Percentiles rank a stretch among this genome's conserved stretches.
Conservation (phyloP, 2,329 filamentous ascomycete genomes). For the Tolypocladium album region DNA sequence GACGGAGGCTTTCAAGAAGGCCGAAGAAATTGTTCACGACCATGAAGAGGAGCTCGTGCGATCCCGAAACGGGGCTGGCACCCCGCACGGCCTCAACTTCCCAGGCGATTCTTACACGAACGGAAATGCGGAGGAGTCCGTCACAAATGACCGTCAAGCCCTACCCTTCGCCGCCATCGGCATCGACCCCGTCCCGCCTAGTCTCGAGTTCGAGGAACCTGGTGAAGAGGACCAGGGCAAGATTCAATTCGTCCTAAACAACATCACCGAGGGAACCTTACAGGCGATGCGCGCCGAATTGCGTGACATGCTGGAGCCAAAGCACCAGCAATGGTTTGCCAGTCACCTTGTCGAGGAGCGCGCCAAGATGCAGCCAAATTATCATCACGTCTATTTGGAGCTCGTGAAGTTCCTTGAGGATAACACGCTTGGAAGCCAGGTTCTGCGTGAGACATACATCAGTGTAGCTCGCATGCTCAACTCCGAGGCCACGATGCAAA, state of each 20-base stretch:
- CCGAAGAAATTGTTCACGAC: constrained; percentile 67
- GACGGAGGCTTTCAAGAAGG: constrained; percentile 75
- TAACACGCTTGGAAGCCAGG: constrained; percentile 70
- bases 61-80: constrained; percentile 40
- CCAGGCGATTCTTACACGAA: constrained; percentile 50
- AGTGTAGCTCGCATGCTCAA: constrained; percentile 83
- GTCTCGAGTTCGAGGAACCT: constrained; percentile 67
- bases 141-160: constrained; percentile 46
- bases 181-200: constrained; percentile 56
- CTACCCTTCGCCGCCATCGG: constrained; percentile 71
- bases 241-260: constrained; percentile 93
- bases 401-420: constrained; percentile 76
- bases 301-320: constrained; percentile 63
- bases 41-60: constrained; percentile 49
- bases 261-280: constrained; percentile 83
- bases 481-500: constrained; percentile 76
- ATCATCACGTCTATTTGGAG: constrained; percentile 85
- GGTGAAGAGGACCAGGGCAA: constrained; percentile 80
- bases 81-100: constrained; percentile 23
- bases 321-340: constrained; percentile 94
- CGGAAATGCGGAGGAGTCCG: constrained; percentile 55
- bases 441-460: constrained; percentile 86
- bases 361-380: constrained; percentile 95
- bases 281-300: constrained; percentile 76
- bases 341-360: constrained; percentile 90